Evolutionary conservation across 148 eudicot genomes (phyloP), one percentile per base, ranked within the genome.

Genomic region (Amaranthus hypochondriacus): DNA sequence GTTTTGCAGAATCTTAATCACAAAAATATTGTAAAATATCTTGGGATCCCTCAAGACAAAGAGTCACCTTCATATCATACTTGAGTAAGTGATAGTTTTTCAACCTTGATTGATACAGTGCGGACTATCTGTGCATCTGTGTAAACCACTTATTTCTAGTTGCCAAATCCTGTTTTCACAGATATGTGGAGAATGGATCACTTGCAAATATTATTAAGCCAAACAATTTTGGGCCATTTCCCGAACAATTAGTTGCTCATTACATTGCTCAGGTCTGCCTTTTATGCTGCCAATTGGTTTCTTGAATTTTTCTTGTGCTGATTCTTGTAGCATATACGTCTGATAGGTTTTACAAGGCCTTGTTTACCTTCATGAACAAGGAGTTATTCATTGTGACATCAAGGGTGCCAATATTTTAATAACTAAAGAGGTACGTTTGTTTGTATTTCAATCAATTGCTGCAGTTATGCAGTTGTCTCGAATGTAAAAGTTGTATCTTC

Each of bases 121-220:
- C 39, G 39, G 39, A 28, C 39, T 28, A 28, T 47, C 28, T 67
- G 4, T 57, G 15, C 47, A 58, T 48, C 28, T 48, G 39, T 28
- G 11, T 77, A 58, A 70, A 60, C 15, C 66, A 67, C 47, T 73
- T 43, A 46, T 53, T 43, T 65, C 5, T 65, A 60, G 74, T 68
- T 53, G 49, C 69, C 68, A 58, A 73, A 48, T 73, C 39, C 44
- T 75, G 73, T 48, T 71, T 68, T 11, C 52, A 56, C 66, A 96
- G 99, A 83, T 96, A 87, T 82, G 99, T 96, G 81, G 99, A 96
- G 85, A 96, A 96, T 81, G 99, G 99, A 43, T 96, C 99, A 79
- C 97, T 96, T 78, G 99, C 99, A 59, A 92, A 96, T 76, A 96
- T 92, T 64, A 89, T 96, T 54, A 92, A 96, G 88, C 99, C 99